phyloP scores from a whole-genome alignment of 345 rosid genomes.

The thale cress (Arabidopsis thaliana) region TAIR10.1 NC_003076.8:20751001-20751500 shows the following conservation, averaged over 20 bases:
- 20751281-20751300: not conserved
- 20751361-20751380: not conserved
- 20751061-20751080: not conserved
- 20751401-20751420: constrained; percentile 4
- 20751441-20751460: not conserved
- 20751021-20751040: constrained; percentile 5
- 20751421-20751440: not conserved
- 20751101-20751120: constrained; percentile 93
- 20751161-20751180: constrained; percentile 74
- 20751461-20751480: constrained; percentile 49
- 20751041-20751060: not conserved
- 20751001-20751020: constrained; percentile 73
- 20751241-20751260: not conserved
- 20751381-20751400: not conserved
- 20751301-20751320: not conserved
- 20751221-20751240: not conserved
- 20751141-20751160: constrained; percentile 87
- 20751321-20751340: not conserved
- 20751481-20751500: constrained; percentile 98
- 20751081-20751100: constrained; percentile 89
- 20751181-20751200: constrained; percentile 73
- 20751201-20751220: constrained; percentile 75
- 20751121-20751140: constrained; percentile 89
- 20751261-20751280: not conserved
- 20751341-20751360: not conserved